These are phyloP conservation scores for Aspergillus terreus DNA, from an alignment of 2,329 filamentous ascomycete species.

Conservation along the genomic window DNA sequence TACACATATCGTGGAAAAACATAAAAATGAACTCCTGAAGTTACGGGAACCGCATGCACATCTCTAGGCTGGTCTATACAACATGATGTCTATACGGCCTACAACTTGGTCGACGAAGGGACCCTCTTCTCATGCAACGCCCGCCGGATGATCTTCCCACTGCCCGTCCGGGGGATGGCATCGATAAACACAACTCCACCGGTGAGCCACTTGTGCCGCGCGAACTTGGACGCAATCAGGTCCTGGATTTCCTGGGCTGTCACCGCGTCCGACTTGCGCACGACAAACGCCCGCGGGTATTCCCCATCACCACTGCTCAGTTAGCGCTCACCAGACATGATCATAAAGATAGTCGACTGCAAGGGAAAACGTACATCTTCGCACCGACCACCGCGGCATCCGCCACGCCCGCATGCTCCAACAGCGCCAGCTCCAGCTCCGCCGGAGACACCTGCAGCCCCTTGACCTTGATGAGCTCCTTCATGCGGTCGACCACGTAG, in stretches of 20 bases:
- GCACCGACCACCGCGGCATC: slow-evolving; percentile 7
- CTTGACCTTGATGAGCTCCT: slow-evolving; percentile 12
- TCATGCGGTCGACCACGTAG: slow-evolving; percentile 7
- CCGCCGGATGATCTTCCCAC: slow-evolving; percentile 9
- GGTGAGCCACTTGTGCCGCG: slow-evolving; percentile 8
- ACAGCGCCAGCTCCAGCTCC: slow-evolving; percentile 5
- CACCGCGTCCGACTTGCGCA: slow-evolving; percentile 2
- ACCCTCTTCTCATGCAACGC: background rate
- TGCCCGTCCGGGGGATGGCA: slow-evolving; percentile 7
- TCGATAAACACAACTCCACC: slow-evolving; percentile 7
- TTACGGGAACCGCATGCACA: background rate
- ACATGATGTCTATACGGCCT: background rate
- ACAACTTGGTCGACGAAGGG: background rate
- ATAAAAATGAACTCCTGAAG: slow-evolving; percentile 1
- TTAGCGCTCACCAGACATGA: background rate
- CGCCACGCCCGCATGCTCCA: slow-evolving; percentile 6
- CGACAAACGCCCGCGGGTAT: slow-evolving; percentile 8
- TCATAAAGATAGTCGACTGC: background rate
- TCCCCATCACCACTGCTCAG: slow-evolving; percentile 3
- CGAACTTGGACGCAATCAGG: slow-evolving; percentile 4
- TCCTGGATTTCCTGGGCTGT: background rate
- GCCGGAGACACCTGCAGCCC: slow-evolving; percentile 8
- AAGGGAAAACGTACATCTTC: background rate
- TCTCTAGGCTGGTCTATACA: background rate
- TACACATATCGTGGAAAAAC: slow-evolving; percentile 2